Conservation (phyloP, 73 alveolate species). For the Effrenium voratum region DNA sequence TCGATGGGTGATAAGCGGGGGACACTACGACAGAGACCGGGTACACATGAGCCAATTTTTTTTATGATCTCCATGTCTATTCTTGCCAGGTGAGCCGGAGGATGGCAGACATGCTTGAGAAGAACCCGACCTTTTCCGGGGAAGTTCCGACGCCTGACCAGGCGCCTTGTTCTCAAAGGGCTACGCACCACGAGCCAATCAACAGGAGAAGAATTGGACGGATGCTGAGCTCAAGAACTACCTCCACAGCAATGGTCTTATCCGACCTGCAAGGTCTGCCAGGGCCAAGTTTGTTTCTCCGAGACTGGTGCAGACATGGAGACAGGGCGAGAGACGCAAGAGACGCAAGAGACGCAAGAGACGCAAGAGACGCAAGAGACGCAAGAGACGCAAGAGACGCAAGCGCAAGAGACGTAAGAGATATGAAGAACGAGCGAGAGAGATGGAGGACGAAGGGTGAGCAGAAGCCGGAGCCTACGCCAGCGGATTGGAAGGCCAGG, state of each 20-base stretch:
- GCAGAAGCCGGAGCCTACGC: slow-evolving; percentile 83
- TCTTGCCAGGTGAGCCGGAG: slow-evolving; percentile 48
- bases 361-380: too few relatives aligned
- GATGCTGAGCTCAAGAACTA: slow-evolving; percentile 59
- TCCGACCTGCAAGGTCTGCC: slow-evolving; percentile 60
- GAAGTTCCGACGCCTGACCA: slow-evolving; percentile 89
- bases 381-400: too few relatives aligned
- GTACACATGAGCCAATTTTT: background rate
- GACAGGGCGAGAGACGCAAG: too few relatives aligned
- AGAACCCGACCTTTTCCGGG: slow-evolving; percentile 44
- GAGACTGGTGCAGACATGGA: background rate
- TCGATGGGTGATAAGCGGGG: too few relatives aligned
- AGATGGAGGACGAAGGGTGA: slow-evolving; percentile 58
- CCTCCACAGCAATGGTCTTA: slow-evolving; percentile 85
- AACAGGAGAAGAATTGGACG: slow-evolving; percentile 61
- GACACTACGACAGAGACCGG: background rate
- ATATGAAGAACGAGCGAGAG: too few relatives aligned
- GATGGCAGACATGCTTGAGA: slow-evolving; percentile 75
- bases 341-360: too few relatives aligned
- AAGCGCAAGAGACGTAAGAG: too few relatives aligned
- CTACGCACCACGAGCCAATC: background rate
- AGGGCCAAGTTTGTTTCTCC: background rate
- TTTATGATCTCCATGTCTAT: background rate
- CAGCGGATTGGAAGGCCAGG: slow-evolving; percentile 72
- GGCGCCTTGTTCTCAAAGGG: background rate